phyloP scores from a whole-genome alignment of 139 green algal species.

The Ostreobium quekettii region DNA sequence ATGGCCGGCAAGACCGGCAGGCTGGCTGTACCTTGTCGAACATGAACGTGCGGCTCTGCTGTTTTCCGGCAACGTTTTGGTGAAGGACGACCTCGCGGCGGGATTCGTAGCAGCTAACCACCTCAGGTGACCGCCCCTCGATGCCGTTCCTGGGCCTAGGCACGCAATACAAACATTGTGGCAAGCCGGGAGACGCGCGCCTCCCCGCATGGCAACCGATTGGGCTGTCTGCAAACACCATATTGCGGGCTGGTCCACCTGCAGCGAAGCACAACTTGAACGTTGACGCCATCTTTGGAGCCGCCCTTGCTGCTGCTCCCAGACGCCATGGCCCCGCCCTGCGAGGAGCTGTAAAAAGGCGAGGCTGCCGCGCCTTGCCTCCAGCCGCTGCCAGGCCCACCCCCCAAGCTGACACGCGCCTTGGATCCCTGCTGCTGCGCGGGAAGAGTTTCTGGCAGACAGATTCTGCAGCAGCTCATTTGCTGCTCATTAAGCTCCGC shows the following conservation, averaged over 20 bases:
- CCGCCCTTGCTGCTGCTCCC: too few species aligned
- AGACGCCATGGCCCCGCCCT: too few species aligned
- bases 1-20: not conserved
- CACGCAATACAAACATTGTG: slow-evolving; percentile 32
- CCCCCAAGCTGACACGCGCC: too few species aligned
- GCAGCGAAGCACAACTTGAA: slow-evolving; percentile 94
- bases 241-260: slow-evolving; percentile 53
- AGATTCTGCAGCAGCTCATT: too few species aligned
- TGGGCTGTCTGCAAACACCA: not conserved
- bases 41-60: slow-evolving; percentile 74
- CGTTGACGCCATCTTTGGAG: slow-evolving; percentile 76
- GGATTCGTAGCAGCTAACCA: slow-evolving; percentile 74
- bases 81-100: slow-evolving; percentile 67
- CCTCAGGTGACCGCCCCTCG: slow-evolving; percentile 45
- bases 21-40: slow-evolving; percentile 78
- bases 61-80: slow-evolving; percentile 67
- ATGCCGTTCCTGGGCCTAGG: slow-evolving; percentile 60
- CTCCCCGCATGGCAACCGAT: slow-evolving; percentile 30
- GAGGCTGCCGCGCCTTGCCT: too few species aligned
- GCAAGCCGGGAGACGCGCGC: not conserved
- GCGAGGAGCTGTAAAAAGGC: too few species aligned
- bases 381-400: too few species aligned
- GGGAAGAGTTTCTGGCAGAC: too few species aligned
- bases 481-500: too few species aligned
- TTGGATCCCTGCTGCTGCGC: too few species aligned